These are phyloP conservation scores for Sporothrix inflata DNA, from an alignment of 2,329 filamentous ascomycete species.

Conservation along the genomic window DNA sequence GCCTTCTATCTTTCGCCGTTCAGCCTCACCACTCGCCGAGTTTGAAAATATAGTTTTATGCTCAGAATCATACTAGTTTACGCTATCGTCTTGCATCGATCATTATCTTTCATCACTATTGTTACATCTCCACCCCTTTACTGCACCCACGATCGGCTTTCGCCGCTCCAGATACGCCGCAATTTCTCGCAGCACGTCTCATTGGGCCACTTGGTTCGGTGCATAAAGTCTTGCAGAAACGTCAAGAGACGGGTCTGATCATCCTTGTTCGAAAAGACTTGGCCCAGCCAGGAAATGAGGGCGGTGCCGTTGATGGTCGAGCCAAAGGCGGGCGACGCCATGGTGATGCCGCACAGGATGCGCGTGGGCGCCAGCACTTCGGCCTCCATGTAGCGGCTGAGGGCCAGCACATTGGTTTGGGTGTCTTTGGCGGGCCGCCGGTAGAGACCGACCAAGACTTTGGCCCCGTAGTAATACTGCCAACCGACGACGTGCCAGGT, in stretches of 20 bases:
- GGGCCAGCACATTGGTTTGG: not conserved
- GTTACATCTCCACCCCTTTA: not conserved
- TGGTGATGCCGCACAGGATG: constrained; percentile 5
- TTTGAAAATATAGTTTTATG: too few relatives aligned
- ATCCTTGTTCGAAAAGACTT: not conserved
- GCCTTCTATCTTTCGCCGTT: not conserved
- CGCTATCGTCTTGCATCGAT: not conserved
- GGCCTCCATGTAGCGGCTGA: not conserved
- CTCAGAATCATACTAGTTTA: not conserved
- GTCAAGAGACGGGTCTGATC: not conserved
- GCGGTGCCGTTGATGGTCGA: constrained; percentile 4
- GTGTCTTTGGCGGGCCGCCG: not conserved
- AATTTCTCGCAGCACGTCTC: not conserved
- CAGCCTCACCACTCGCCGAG: not conserved
- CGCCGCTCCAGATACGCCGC: constrained; percentile 2
- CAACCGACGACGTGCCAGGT: not conserved
- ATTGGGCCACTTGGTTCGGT: not conserved
- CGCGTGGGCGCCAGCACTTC: not conserved
- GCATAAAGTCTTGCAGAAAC: not conserved
- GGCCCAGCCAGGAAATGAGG: not conserved
- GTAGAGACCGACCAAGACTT: not conserved
- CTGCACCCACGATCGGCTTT: not conserved
- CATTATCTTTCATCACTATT: not conserved
- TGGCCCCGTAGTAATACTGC: constrained; percentile 3
- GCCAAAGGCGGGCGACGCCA: not conserved